Evolutionary conservation across 768 basidiomycete genomes (phyloP).

Genomic region (Suillus variegatus): DNA sequence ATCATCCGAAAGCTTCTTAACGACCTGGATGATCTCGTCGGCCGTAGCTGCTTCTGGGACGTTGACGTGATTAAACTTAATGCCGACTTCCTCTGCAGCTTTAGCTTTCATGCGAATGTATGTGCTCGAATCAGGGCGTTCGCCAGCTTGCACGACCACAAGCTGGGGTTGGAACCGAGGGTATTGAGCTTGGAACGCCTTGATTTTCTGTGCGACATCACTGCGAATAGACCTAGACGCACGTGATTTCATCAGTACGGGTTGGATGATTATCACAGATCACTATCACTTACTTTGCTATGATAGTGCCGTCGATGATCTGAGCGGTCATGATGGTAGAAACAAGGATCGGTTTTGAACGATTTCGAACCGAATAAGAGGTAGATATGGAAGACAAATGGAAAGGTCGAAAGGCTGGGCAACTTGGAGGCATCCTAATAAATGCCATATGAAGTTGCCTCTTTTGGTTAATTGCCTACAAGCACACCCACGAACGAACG

Average conservation of each 20-base stretch:
- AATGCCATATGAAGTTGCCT: constrained; percentile 7
- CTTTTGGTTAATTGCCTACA: constrained; percentile 6
- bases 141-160: constrained; percentile 92
- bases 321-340: constrained; percentile 43
- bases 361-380: constrained; percentile 6
- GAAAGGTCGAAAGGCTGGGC: background rate
- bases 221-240: constrained; percentile 75
- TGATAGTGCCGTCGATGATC: constrained; percentile 79
- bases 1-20: constrained; percentile 83
- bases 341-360: constrained; percentile 3
- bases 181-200: constrained; percentile 57
- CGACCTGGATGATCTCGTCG: constrained; percentile 73
- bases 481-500: background rate
- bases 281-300: constrained; percentile 72
- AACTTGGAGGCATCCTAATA: constrained; percentile 4
- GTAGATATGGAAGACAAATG: constrained; percentile 11
- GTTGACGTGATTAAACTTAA: constrained; percentile 79
- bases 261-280: constrained; percentile 4
- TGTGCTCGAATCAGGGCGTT: constrained; percentile 83
- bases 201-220: constrained; percentile 71
- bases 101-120: constrained; percentile 99
- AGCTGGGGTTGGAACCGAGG: constrained; percentile 93
- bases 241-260: constrained; percentile 15
- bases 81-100: constrained; percentile 92
- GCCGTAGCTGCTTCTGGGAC: constrained; percentile 69